phyloP scores from a whole-genome alignment of 1,284 basidiomycete species.

The Pseudozyma sp. region DNA sequence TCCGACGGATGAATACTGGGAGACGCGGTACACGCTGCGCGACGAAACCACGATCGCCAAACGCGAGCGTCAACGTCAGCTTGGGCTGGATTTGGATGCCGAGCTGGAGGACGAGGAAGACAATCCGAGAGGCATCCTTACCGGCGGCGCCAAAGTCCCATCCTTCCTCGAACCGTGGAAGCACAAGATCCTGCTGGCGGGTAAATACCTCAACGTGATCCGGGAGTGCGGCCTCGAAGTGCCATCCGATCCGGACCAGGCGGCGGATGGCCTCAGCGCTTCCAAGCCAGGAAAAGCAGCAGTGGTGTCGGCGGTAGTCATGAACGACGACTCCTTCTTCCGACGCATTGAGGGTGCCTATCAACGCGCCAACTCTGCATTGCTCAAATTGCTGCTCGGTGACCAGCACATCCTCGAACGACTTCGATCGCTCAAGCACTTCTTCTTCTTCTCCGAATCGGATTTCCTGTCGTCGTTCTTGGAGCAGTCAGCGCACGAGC shows the following conservation, averaged over 20 bases:
- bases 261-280: constrained; percentile 1
- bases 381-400: constrained; percentile 62
- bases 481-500: constrained; percentile 64
- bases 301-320: constrained; percentile 39
- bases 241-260: constrained; percentile 37
- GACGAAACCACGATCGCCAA: constrained; percentile 60
- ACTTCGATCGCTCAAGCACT: constrained; percentile 65
- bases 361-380: constrained; percentile 63
- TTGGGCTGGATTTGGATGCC: constrained; percentile 51
- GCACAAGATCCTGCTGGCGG: constrained; percentile 66
- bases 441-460: constrained; percentile 64
- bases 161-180: constrained; percentile 67
- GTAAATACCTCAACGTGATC: constrained; percentile 68
- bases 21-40: constrained; percentile 66
- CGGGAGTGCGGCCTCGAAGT: constrained; percentile 67
- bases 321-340: constrained; percentile 66
- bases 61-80: constrained; percentile 53
- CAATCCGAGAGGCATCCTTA: constrained; percentile 73
- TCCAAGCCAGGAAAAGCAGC: constrained; percentile 6
- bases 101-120: constrained; percentile 50
- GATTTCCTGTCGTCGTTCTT: constrained; percentile 67
- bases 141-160: constrained; percentile 67
- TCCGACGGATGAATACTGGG: constrained; percentile 69
- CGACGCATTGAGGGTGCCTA: constrained; percentile 64
- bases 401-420: constrained; percentile 64